A percentile compares a stretch with the other conserved stretches of the same genome.
Conservation (phyloP, 495 filamentous ascomycete species). For the Penicillium coprophilum region DNA sequence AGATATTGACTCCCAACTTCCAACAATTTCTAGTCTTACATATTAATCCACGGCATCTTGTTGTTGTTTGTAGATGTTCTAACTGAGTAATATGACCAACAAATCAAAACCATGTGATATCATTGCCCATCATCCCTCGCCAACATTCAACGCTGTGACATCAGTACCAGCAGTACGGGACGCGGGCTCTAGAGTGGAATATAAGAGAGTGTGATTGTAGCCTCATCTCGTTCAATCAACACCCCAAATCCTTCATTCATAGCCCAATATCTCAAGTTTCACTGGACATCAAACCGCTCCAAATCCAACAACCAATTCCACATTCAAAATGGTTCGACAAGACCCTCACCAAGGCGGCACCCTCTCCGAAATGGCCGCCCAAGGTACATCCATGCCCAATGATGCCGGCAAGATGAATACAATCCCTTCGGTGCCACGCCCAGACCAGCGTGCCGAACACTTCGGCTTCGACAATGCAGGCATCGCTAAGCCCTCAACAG, state of each 20-base stretch:
- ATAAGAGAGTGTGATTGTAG: constrained; percentile 1
- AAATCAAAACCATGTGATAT: constrained; percentile 27
- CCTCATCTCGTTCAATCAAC: background rate
- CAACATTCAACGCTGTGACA: constrained; percentile 18
- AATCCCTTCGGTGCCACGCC: constrained; percentile 58
- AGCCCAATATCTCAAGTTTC: background rate
- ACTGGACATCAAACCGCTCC: background rate
- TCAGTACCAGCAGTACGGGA: constrained; percentile 15
- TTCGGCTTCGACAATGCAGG: constrained; percentile 31
- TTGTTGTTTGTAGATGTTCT: background rate
- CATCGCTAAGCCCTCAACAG: constrained; percentile 33
- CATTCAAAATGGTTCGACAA: constrained; percentile 24
- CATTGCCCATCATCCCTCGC: constrained; percentile 29
- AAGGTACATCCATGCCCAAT: constrained; percentile 53
- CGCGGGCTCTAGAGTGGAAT: background rate
- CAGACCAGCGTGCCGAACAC: constrained; percentile 46
- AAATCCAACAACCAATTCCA: background rate
- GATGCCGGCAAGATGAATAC: constrained; percentile 53
- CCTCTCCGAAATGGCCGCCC: constrained; percentile 52
- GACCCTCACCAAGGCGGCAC: constrained; percentile 36
- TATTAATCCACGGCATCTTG: background rate
- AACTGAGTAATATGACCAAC: background rate
- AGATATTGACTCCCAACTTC: background rate
- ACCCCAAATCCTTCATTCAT: background rate
- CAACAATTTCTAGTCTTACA: background rate